phyloP scores from a whole-genome alignment of 805 yeast species.

The Yarrowia sp. region DNA sequence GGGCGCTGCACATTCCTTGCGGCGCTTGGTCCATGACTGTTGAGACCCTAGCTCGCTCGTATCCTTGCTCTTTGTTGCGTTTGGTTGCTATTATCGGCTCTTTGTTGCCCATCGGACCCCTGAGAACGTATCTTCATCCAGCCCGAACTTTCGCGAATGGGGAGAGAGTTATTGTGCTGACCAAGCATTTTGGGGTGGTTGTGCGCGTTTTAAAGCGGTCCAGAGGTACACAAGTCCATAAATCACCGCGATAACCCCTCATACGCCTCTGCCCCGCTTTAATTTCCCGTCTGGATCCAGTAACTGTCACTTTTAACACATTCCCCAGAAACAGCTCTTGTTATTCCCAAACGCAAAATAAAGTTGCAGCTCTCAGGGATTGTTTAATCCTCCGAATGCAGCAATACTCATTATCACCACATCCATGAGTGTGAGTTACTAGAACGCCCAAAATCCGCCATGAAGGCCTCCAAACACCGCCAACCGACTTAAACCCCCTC shows the following conservation, averaged over 20 bases:
- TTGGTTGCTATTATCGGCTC: neutral
- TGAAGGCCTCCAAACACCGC: too few relatives aligned
- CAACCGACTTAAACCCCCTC: neutral
- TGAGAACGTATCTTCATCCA: neutral
- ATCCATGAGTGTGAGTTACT: conserved; percentile 15
- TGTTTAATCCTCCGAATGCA: conserved; percentile 8
- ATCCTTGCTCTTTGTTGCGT: too few relatives aligned
- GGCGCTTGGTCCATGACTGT: neutral
- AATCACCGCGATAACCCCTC: too few relatives aligned
- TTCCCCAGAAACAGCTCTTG: conserved; percentile 3
- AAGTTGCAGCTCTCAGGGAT: neutral
- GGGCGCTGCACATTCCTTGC: neutral
- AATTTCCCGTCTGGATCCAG: too few relatives aligned
- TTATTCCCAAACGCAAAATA: conserved; percentile 2
- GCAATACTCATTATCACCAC: conserved; percentile 13
- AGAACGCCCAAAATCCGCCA: too few relatives aligned
- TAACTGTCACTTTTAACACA: too few relatives aligned
- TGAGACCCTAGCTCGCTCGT: neutral
- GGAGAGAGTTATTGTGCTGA: neutral
- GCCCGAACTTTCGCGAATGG: neutral
- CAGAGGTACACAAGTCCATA: too few relatives aligned
- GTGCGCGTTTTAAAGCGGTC: too few relatives aligned
- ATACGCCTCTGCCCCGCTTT: too few relatives aligned
- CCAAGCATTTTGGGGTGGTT: neutral
- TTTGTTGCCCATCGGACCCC: conserved; percentile 6